phyloP scores from a whole-genome alignment of 345 rosid species.

The Eucalyptus tenuipes region DNA sequence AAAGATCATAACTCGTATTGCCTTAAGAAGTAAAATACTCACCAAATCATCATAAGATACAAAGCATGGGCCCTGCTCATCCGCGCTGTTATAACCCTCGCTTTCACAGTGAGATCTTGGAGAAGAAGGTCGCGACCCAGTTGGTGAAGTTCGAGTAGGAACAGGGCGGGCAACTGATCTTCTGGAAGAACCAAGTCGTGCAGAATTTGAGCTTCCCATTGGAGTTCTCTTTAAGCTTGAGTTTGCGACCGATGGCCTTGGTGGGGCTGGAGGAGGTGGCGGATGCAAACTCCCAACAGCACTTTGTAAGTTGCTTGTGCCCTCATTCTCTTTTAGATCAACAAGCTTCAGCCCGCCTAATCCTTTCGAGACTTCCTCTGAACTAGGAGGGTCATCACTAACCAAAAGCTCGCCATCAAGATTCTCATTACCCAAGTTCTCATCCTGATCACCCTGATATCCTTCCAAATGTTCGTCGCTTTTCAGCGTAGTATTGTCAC shows the following conservation, averaged over 20 bases:
- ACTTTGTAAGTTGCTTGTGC: conserved; percentile 24
- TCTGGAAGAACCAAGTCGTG: conserved; percentile 46
- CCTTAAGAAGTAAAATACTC: conserved; percentile 7
- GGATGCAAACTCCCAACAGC: conserved; percentile 39
- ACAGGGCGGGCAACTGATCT: conserved; percentile 73
- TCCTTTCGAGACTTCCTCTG: conserved; percentile 18
- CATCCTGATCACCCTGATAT: conserved; percentile 8
- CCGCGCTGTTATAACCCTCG: conserved; percentile 98
- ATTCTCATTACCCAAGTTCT: conserved; percentile 23
- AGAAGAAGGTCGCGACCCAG: conserved; percentile 91
- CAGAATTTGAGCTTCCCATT: conserved; percentile 40
- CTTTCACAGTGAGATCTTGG: conserved; percentile 85
- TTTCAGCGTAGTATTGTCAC: conserved; percentile 25
- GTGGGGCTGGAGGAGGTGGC: conserved; percentile 88
- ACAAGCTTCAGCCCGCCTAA: conserved; percentile 22
- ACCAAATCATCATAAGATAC: conserved; percentile 63
- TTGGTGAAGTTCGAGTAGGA: conserved; percentile 66
- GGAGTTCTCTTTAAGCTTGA: conserved; percentile 36
- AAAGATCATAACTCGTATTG: not conserved
- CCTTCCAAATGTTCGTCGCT: conserved; percentile 31
- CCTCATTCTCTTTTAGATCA: conserved; percentile 42
- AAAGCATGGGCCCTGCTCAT: conserved; percentile 77
- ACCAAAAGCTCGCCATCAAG: conserved; percentile 13
- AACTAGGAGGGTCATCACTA: conserved; percentile 19
- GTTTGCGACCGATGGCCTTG: conserved; percentile 34